Evolutionary conservation across 2,329 filamentous ascomycete genomes (phyloP).

Genomic region (Aspergillus pseudotamarii): DNA sequence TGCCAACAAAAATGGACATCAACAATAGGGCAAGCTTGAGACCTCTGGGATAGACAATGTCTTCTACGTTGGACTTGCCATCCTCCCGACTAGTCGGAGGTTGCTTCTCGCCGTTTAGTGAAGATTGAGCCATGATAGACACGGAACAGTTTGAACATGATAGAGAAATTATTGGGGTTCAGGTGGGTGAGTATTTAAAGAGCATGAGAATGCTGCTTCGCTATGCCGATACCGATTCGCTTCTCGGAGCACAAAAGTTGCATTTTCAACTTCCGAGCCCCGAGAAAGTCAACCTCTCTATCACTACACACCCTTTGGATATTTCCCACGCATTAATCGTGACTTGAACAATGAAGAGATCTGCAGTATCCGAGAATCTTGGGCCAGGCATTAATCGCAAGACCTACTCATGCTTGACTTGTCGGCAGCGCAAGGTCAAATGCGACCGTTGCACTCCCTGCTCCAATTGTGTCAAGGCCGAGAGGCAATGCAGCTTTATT

Average conservation of each 20-base stretch:
- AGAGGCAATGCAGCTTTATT: background rate
- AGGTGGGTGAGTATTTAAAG: background rate
- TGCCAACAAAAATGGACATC: background rate
- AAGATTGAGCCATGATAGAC: background rate
- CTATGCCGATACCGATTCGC: background rate
- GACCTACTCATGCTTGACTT: constrained; percentile 63
- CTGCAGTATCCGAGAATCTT: constrained; percentile 20
- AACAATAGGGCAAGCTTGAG: constrained; percentile 3
- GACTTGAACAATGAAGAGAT: background rate
- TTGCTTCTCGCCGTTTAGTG: background rate
- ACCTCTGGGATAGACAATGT: background rate
- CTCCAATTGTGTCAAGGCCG: constrained; percentile 18
- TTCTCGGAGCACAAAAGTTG: background rate
- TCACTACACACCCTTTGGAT: background rate
- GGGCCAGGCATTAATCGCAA: background rate
- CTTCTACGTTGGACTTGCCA: background rate
- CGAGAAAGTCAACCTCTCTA: background rate
- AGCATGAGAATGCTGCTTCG: background rate
- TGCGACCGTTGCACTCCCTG: constrained; percentile 24
- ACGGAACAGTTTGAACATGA: background rate
- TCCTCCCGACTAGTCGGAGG: background rate
- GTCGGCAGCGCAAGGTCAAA: constrained; percentile 56
- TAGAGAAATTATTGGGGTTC: background rate
- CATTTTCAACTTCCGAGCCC: background rate
- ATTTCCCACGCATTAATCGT: background rate